A percentile compares a stretch with the other conserved stretches of the same genome.
These are phyloP conservation scores for Apiospora sp. DNA, from an alignment of 2,329 filamentous ascomycete genomes.

Conservation along the genomic window DNA sequence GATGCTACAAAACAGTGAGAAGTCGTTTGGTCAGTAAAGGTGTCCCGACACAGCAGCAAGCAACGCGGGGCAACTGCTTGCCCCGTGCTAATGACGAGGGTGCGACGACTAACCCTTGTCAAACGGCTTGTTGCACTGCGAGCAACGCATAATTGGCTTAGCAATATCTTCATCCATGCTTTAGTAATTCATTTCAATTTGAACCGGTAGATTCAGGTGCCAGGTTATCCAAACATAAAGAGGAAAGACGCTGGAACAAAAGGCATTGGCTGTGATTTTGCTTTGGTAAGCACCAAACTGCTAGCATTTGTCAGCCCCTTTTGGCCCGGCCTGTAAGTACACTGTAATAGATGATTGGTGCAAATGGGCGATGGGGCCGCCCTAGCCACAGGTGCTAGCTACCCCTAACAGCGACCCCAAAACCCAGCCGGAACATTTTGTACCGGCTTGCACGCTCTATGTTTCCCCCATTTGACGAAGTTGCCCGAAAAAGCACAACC, in stretches of 20 bases:
- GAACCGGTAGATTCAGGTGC: neutral
- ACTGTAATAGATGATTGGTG: no score
- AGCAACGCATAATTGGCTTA: slow-evolving; percentile 43
- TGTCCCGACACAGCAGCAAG: neutral
- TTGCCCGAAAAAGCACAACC: neutral
- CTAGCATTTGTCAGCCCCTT: neutral
- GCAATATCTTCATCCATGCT: neutral
- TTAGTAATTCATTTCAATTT: slow-evolving; percentile 1
- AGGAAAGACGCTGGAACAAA: neutral
- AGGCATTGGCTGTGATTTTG: neutral
- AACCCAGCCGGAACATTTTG: neutral
- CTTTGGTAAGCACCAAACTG: neutral
- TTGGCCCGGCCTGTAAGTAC: neutral
- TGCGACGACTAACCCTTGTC: slow-evolving; percentile 45
- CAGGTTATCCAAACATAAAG: no score
- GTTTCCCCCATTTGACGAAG: neutral
- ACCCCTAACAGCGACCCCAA: neutral
- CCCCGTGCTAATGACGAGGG: slow-evolving; percentile 6
- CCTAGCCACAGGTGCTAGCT: neutral
- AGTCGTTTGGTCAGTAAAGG: neutral
- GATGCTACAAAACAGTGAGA: slow-evolving; percentile 40
- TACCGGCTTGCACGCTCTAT: neutral
- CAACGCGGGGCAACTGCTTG: slow-evolving; percentile 30
- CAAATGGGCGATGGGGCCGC: no score
- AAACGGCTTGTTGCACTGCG: slow-evolving; percentile 50